Percentiles rank a stretch among this genome's conserved stretches.
phyloP scores from a whole-genome alignment of 352 stramenopile species.

The Pythium aristosporum region DNA sequence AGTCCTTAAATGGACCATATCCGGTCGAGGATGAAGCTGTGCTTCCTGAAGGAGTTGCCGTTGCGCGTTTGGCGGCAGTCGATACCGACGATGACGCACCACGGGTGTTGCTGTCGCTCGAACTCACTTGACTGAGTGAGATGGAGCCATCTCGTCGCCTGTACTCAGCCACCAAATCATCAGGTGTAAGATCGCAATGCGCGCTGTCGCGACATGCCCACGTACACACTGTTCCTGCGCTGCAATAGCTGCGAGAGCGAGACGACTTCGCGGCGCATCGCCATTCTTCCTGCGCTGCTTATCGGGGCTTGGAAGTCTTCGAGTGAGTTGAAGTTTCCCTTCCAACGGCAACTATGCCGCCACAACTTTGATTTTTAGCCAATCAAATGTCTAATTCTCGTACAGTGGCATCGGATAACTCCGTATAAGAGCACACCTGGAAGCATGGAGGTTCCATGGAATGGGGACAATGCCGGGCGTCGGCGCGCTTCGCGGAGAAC shows the following conservation, averaged over 20 bases:
- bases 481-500: neutral
- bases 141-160: slow-evolving; percentile 28
- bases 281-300: slow-evolving; percentile 34
- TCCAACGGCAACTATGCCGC: neutral
- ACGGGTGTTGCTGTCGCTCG: neutral
- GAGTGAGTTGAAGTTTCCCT: slow-evolving; percentile 23
- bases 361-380: slow-evolving; percentile 13
- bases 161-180: slow-evolving; percentile 8
- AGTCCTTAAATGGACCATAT: neutral
- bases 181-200: slow-evolving; percentile 2
- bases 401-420: slow-evolving; percentile 8
- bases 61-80: neutral
- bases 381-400: slow-evolving; percentile 7
- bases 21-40: neutral
- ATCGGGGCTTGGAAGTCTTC: neutral
- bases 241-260: slow-evolving; percentile 73
- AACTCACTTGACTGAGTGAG: slow-evolving; percentile 19
- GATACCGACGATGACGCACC: neutral
- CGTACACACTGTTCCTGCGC: slow-evolving; percentile 36
- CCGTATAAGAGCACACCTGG: slow-evolving; percentile 18
- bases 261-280: slow-evolving; percentile 63
- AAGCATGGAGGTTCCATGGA: neutral
- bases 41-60: neutral
- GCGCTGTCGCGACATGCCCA: neutral
- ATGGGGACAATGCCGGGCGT: neutral